Conservation (phyloP, 2,329 filamentous ascomycete genomes). For the Exserohilum turcica region DNA sequence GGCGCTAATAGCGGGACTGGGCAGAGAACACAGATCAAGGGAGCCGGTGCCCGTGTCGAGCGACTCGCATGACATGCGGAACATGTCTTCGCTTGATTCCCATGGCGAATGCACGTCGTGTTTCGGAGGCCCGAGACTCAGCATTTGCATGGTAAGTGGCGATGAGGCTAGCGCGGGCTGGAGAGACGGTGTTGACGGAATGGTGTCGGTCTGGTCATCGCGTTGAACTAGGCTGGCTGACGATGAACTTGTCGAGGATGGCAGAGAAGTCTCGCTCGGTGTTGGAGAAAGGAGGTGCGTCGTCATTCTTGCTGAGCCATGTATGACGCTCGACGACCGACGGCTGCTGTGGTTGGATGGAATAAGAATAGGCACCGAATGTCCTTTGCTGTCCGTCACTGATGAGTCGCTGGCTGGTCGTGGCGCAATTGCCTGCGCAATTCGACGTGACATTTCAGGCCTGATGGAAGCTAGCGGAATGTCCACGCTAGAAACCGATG, state of each 20-base stretch:
- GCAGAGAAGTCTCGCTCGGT: too few relatives aligned
- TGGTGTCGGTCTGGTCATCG: neutral
- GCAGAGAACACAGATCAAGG: too few relatives aligned
- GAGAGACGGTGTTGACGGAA: neutral
- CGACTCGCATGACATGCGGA: neutral
- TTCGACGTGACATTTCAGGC: neutral
- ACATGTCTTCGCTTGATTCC: neutral
- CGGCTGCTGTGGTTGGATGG: neutral
- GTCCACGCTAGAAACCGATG: neutral
- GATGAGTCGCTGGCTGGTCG: too few relatives aligned
- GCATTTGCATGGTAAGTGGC: neutral
- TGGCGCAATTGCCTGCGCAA: too few relatives aligned
- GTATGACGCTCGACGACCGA: neutral
- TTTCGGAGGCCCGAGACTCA: conserved; percentile 1
- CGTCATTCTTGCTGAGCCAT: neutral
- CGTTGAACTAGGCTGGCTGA: too few relatives aligned
- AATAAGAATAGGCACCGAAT: neutral
- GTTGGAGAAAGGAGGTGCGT: too few relatives aligned
- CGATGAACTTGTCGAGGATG: too few relatives aligned
- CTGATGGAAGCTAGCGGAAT: neutral
- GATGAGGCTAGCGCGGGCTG: neutral
- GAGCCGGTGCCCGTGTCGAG: neutral
- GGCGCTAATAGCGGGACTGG: too few relatives aligned
- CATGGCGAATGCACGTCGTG: neutral
- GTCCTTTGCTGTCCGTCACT: neutral